Evolutionary conservation across 139 green algal species (phyloP).

Genomic region (Yamagishiella unicocca): DNA sequence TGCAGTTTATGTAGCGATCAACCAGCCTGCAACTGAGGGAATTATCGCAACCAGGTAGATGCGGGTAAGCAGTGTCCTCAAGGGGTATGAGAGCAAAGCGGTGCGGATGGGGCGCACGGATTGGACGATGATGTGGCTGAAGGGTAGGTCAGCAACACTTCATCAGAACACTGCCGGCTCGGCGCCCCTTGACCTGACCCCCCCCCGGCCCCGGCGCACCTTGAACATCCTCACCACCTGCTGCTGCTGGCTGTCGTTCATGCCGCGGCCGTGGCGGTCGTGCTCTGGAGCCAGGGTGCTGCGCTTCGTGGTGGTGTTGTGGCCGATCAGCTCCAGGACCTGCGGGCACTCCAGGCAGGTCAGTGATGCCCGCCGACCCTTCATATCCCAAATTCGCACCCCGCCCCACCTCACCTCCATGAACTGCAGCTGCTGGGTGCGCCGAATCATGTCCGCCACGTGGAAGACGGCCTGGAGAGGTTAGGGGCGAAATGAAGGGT

Average conservation of each 20-base stretch:
- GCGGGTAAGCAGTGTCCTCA: no score
- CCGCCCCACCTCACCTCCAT: not conserved
- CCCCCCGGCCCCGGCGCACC: not conserved
- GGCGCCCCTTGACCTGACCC: not conserved
- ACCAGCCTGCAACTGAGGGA: no score
- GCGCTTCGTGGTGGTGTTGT: not conserved
- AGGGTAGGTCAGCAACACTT: no score
- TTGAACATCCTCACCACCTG: constrained; percentile 51
- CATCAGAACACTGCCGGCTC: no score
- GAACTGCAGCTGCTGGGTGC: constrained; percentile 21
- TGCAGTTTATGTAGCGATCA: no score
- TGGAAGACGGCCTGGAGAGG: constrained; percentile 25
- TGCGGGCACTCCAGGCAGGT: not conserved
- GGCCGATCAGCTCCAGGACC: constrained; percentile 33
- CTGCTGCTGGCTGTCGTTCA: constrained; percentile 50
- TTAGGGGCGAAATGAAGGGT: not conserved
- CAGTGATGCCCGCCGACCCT: no score
- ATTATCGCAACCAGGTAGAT: no score
- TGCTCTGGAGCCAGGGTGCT: not conserved
- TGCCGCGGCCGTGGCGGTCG: constrained; percentile 45
- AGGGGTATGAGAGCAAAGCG: no score
- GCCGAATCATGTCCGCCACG: constrained; percentile 34
- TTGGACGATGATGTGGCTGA: no score
- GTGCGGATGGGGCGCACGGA: no score
- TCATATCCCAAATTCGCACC: not conserved